These are phyloP conservation scores for Poterioochromonas sp. DNA, from an alignment of 352 stramenopile species.

Conservation along the genomic window DNA sequence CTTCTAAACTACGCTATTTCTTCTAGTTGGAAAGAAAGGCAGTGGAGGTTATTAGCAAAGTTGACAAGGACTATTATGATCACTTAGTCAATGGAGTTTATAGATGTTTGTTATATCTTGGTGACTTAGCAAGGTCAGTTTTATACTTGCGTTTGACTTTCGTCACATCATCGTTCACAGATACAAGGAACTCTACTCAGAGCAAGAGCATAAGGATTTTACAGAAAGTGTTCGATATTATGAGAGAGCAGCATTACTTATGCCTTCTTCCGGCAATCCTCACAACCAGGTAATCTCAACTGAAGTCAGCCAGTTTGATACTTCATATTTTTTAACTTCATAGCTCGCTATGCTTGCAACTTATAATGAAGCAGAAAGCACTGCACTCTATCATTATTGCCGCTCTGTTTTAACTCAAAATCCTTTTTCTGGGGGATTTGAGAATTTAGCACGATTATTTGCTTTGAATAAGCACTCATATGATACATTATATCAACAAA, in stretches of 20 bases:
- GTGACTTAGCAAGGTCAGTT: slow-evolving; percentile 54
- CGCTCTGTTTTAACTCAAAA: slow-evolving; percentile 65
- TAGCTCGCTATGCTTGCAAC: slow-evolving; percentile 37
- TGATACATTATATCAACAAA: background rate
- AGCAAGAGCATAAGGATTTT: slow-evolving; percentile 44
- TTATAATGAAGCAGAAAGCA: slow-evolving; percentile 73
- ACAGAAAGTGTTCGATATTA: slow-evolving; percentile 44
- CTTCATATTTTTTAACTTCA: background rate
- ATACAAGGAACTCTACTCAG: slow-evolving; percentile 60
- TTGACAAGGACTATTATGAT: too few relatives aligned
- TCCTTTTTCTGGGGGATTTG: slow-evolving; percentile 70
- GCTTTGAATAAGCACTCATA: slow-evolving; percentile 61
- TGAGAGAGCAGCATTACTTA: slow-evolving; percentile 46
- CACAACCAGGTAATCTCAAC: slow-evolving; percentile 35
- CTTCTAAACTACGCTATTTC: too few relatives aligned
- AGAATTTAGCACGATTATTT: slow-evolving; percentile 74
- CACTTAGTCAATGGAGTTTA: too few relatives aligned
- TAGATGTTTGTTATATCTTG: slow-evolving; percentile 46
- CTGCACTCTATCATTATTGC: slow-evolving; percentile 77
- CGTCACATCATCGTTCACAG: slow-evolving; percentile 44
- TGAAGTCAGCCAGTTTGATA: background rate
- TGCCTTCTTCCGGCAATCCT: slow-evolving; percentile 38
- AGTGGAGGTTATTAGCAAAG: too few relatives aligned
- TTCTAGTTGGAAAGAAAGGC: too few relatives aligned
- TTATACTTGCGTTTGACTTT: slow-evolving; percentile 64